These are phyloP conservation scores for Chrysosporium queenslandicum DNA, from an alignment of 2,329 filamentous ascomycete genomes.

Conservation along the genomic window DNA sequence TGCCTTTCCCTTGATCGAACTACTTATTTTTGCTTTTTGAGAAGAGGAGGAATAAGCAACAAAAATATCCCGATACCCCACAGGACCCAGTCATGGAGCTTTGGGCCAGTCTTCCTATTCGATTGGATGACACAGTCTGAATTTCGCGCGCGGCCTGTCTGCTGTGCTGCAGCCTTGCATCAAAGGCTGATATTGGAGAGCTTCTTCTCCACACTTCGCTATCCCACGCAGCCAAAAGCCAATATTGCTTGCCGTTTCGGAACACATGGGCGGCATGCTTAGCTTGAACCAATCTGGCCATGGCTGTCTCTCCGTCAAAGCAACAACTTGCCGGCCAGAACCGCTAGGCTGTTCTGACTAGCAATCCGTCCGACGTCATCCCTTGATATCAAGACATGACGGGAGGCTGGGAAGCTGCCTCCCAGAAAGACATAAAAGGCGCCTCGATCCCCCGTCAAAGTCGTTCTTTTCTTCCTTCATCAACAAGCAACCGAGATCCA, in stretches of 20 bases:
- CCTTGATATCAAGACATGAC: background rate
- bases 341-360: background rate
- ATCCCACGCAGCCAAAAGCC: constrained; percentile 1
- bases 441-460: constrained; percentile 2
- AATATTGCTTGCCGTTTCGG: constrained; percentile 1
- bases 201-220: constrained; percentile 9
- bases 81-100: background rate
- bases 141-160: background rate
- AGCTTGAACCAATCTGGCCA: constrained; percentile 1
- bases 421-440: constrained; percentile 11
- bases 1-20: background rate
- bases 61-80: constrained; percentile 2
- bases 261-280: constrained; percentile 7
- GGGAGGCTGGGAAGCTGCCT: background rate
- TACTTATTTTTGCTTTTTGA: background rate
- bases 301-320: background rate
- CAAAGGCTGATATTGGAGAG: constrained; percentile 8
- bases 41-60: background rate
- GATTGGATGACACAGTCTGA: background rate
- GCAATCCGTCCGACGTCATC: constrained; percentile 1
- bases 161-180: constrained; percentile 1
- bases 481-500: constrained; percentile 8
- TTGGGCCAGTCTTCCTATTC: background rate
- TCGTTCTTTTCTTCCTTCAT: constrained; percentile 10
- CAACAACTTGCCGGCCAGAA: background rate